Evolutionary conservation across 1,284 basidiomycete genomes (phyloP), one percentile per base, ranked within the genome.

Genomic region (Pseudozyma sp.): DNA sequence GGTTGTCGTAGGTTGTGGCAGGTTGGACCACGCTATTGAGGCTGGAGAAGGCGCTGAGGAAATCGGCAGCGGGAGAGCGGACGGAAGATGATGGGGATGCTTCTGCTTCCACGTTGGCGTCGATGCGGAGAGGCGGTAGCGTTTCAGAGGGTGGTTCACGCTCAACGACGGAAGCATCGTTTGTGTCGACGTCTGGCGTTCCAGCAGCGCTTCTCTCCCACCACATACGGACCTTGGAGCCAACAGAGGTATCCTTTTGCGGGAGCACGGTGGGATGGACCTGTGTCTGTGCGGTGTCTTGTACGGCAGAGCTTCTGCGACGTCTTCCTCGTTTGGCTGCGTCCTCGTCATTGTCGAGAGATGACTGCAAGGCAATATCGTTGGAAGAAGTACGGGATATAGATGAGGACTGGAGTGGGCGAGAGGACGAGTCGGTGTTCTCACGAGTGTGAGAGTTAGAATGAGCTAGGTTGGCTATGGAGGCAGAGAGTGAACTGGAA

Each of bases 11-110:
- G 33, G 68, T 57, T 7, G 47, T 54, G 6, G 59, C 34, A 29
- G 68, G 66, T 24, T 64, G 58, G 5, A 65, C 54, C 8, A 77
- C 62, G 65, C 59, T 71, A 55, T 78, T 66, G 55, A 64, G 48
- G 33, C 60, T 70, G 52, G 83, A 84, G 83, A 94, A 93, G 9
- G 89, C 87, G 44, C 90, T 89, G 43, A 94, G 87, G 78, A 93
- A 94, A 83, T 90, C 87, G 1, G 92, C 91, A 0, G 92, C 92
- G 1, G 92, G 91, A 17, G 75, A 77, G 17, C 75, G 60, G 24
- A 58, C 59, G 2, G 34, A 33, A 13, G 62, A 57, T n/a, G 65
- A 51, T 16, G 42, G 35, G 17, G 64, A 48, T n/a, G 40, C 14
- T 19, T 29, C 46, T 30, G 40, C 17, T 7, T n/a, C 24, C 11